Conservation (phyloP, 345 rosid genomes). For the Litchi chinensis region DNA sequence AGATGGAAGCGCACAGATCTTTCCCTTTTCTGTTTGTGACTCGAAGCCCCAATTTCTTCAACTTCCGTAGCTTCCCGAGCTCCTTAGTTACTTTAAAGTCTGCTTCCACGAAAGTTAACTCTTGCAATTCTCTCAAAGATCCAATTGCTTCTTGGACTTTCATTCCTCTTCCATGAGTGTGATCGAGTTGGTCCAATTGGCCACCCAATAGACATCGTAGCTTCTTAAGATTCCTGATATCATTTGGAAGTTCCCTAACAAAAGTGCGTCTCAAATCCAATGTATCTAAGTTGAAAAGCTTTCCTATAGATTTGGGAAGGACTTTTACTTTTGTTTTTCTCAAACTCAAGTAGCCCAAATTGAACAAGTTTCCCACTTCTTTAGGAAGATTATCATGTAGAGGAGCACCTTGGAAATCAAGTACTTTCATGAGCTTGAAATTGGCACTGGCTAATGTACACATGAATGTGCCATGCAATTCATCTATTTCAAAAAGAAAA, state of each 20-base stretch:
- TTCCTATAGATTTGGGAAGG: conserved; percentile 30
- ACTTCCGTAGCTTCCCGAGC: conserved; percentile 17
- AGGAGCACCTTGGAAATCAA: conserved; percentile 27
- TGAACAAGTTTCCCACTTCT: conserved; percentile 16
- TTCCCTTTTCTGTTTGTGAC: conserved; percentile 2
- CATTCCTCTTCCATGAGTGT: neutral
- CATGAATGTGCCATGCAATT: neutral
- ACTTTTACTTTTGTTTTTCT: conserved; percentile 24
- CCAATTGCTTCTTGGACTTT: conserved; percentile 7
- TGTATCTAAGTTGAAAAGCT: conserved; percentile 23
- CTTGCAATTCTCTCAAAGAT: neutral
- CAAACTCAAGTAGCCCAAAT: conserved; percentile 25
- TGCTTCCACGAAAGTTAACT: conserved; percentile 13
- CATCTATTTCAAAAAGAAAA: conserved; percentile 2
- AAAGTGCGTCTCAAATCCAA: conserved; percentile 19
- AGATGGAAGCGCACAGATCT: conserved; percentile 16
- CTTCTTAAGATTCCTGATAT: conserved; percentile 9
- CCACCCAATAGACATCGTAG: conserved; percentile 2
- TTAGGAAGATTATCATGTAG: conserved; percentile 14
- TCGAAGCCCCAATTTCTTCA: conserved; percentile 22
- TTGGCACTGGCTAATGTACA: neutral
- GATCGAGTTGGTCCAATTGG: neutral
- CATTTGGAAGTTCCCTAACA: conserved; percentile 1
- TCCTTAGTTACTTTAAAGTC: neutral
- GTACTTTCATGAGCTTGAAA: conserved; percentile 24